Evolutionary conservation across 768 basidiomycete species (phyloP), one percentile per base, ranked within the genome.

Genomic region (Mycena amicta): DNA sequence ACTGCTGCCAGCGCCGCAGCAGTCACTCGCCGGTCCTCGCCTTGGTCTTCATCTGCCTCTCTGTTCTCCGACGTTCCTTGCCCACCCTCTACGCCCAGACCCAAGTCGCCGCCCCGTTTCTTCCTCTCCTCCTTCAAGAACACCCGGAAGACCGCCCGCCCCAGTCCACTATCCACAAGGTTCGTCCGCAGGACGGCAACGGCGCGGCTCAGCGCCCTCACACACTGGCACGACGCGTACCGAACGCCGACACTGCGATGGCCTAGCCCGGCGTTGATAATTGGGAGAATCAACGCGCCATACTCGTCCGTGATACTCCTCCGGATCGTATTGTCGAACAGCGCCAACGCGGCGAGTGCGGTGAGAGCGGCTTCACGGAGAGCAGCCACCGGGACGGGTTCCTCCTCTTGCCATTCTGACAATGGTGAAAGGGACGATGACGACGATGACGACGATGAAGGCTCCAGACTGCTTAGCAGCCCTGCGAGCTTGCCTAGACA

Each of bases 191-290:
- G 76, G 11, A 94, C 88, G 0, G 86, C 82, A 2, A 95, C 87
- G 6, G 87, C 87, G 23, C 96, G 82, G 39, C 86, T 86, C 37
- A 98, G 77, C 0, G 90, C 89, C 16, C 95, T 79, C 1, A 93
- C 81, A 62, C 89, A 90, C 65, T 96, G 95, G 66, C 92, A 94
- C 0, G 92, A 90, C 0, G 92, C 92, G 45, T 90, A 92, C 5
- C 94, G 84, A 3, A 95, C 88, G 1, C 90, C 92, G 16, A 86
- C 77, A 55, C 88, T 82, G 0, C 77, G 80, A 53, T 92, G 87
- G 0, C 77, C 62, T 6, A 95, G 78, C 13, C 82, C 82, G 2
- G 70, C 66, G 56, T 83, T 78, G 29, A 93, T 70, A 25, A 80
- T 62, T 0, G 74, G 73, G 27, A 74, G 72, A 47, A 93, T 28